A percentile compares a stretch with the other conserved stretches of the same genome.
Conservation (phyloP, 2,329 filamentous ascomycete species). For the Pseudogymnoascus sp. region DNA sequence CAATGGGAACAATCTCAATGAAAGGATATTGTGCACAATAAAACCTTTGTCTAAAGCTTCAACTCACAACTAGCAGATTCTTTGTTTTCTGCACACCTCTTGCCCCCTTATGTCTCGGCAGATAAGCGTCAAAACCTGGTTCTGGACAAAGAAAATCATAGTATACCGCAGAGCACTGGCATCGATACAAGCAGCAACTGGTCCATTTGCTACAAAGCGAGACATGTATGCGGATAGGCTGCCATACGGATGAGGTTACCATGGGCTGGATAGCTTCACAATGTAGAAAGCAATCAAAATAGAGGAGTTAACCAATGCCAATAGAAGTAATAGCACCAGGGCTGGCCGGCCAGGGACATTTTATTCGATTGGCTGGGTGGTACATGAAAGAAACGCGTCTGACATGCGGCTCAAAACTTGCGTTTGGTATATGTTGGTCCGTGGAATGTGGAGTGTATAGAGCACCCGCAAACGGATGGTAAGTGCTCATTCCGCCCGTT, state of each 20-base stretch:
- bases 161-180: not conserved
- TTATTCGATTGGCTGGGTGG: not conserved
- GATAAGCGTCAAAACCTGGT: not conserved
- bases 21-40: slow-evolving; percentile 7
- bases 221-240: not conserved
- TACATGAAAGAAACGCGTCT: slow-evolving; percentile 1
- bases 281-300: not conserved
- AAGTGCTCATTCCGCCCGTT: not conserved
- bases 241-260: not conserved
- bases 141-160: slow-evolving; percentile 2
- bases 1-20: slow-evolving; percentile 5
- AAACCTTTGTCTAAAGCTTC: slow-evolving; percentile 3
- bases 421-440: not conserved
- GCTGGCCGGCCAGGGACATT: not conserved
- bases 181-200: not conserved
- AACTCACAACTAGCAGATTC: not conserved
- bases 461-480: slow-evolving; percentile 3
- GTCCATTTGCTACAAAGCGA: not conserved
- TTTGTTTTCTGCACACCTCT: slow-evolving; percentile 5
- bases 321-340: not conserved
- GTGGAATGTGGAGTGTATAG: not conserved
- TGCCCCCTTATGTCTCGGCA: slow-evolving; percentile 1
- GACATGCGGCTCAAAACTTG: not conserved
- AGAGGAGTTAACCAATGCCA: not conserved
- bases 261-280: not conserved